phyloP scores from a whole-genome alignment of 2,329 filamentous ascomycete species.

The Colletotrichum somersetense region DNA sequence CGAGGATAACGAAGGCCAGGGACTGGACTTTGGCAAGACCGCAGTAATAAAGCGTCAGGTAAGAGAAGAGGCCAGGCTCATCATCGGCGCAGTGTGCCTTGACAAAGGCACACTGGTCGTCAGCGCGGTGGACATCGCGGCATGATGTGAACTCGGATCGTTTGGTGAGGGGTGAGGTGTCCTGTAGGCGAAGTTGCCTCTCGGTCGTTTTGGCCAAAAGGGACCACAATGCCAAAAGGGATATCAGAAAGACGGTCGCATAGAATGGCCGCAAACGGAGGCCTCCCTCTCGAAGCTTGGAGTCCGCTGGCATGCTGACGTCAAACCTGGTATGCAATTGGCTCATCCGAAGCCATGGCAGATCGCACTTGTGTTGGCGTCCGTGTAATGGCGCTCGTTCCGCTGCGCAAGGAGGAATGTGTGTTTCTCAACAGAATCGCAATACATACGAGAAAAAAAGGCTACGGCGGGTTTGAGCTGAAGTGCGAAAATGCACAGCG shows the following conservation, averaged over 20 bases:
- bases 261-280: constrained; percentile 64
- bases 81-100: constrained; percentile 86
- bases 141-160: constrained; percentile 67
- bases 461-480: constrained; percentile 31
- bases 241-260: constrained; percentile 60
- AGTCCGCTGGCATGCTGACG: constrained; percentile 45
- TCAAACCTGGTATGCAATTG: constrained; percentile 38
- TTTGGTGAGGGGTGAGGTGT: constrained; percentile 46
- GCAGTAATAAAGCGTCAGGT: constrained; percentile 94
- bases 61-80: constrained; percentile 89
- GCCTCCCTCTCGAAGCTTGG: constrained; percentile 51
- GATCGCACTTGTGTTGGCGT: constrained; percentile 33
- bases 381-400: constrained; percentile 34
- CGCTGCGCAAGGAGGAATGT: constrained; percentile 30
- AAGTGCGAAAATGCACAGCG: constrained; percentile 34
- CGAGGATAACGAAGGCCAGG: constrained; percentile 82
- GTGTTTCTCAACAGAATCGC: constrained; percentile 18
- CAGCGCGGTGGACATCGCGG: constrained; percentile 79
- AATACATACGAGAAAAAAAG: constrained; percentile 13
- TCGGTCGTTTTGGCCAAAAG: constrained; percentile 49
- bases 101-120: constrained; percentile 90
- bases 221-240: constrained; percentile 60
- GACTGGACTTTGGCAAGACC: constrained; percentile 75
- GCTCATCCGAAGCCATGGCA: constrained; percentile 41
- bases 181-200: constrained; percentile 33